Evolutionary conservation across 2,329 filamentous ascomycete genomes (phyloP).

Genomic region (Incumbomyces delicatus): DNA sequence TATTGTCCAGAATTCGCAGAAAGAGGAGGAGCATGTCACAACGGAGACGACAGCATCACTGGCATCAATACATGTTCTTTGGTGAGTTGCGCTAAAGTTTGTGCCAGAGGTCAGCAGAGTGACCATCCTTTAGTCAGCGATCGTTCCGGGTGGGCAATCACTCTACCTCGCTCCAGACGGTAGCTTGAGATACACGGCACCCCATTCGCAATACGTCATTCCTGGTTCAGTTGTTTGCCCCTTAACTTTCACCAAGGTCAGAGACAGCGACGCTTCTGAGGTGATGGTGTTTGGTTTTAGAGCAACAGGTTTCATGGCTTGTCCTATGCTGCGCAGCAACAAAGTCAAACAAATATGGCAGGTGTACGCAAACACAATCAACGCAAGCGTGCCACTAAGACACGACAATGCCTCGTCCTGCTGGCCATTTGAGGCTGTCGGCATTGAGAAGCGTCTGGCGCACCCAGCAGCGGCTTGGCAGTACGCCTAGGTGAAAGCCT

Average conservation of each 20-base stretch:
- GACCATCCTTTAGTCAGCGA: slow-evolving; percentile 30
- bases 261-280: slow-evolving; percentile 22
- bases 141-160: slow-evolving; percentile 54
- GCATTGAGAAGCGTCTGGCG: slow-evolving; percentile 23
- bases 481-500: slow-evolving; percentile 20
- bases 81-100: slow-evolving; percentile 17
- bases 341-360: slow-evolving; percentile 25
- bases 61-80: slow-evolving; percentile 32
- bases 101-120: not conserved
- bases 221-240: slow-evolving; percentile 41
- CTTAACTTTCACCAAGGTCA: slow-evolving; percentile 33
- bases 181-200: slow-evolving; percentile 44
- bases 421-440: slow-evolving; percentile 29
- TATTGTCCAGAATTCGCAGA: slow-evolving; percentile 40
- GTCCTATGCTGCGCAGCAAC: slow-evolving; percentile 24
- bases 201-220: slow-evolving; percentile 46
- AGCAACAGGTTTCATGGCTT: slow-evolving; percentile 35
- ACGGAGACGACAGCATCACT: slow-evolving; percentile 40
- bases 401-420: slow-evolving; percentile 30
- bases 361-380: slow-evolving; percentile 33
- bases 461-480: slow-evolving; percentile 29
- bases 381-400: slow-evolving; percentile 30
- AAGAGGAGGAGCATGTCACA: slow-evolving; percentile 22
- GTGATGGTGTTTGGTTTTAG: slow-evolving; percentile 28
- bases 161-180: slow-evolving; percentile 50